Base-by-base conservation (phyloP, 257 asterid genomes). In the Ajuga chamaepitys region DNA sequence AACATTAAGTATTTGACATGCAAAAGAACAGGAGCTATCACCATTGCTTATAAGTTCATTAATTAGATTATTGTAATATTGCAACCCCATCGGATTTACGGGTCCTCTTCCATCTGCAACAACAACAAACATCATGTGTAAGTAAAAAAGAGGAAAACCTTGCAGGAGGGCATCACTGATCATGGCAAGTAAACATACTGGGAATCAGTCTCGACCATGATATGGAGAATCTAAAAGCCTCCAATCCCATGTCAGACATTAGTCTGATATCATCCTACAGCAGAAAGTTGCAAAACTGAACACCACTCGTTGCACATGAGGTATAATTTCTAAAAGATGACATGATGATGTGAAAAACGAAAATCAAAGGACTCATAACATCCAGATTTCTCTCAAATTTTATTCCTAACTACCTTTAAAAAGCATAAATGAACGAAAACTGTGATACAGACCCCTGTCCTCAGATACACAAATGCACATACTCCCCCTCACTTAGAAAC, bases 191-290 rank as follows among this genome's bases (percentile, higher is more conserved):
- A 50, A 37, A 32, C 79, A 58, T 76, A 76, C 82, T 68, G 2
- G 85, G 80, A 58, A 80, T 70, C 17, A 76, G 70, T 62, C 85
- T 76, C 13, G 82, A 77, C 80, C 82, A 80, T 2, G 85, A 77
- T 66, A 74, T 70, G 66, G 82, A 74, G 40, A 74, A 51, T 67
- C 80, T 53, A 20, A 67, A 74, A 7, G 80, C 80, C 47, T 74
- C 82, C 73, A 80, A 60, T 35, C 77, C 77, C 44, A 44, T 71
- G 12, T 74, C 80, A 13, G 34, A 61, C 80, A 80, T 73, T 58
- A 80, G 66, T 66, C 47, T 67, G 34, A 80, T 20, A 67, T 80
- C 82, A 7, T 67, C 80, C 85, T 76, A 75, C 37, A 73, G 53
- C 13, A 32, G 2, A 30, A 17, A 9, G 8, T 61, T 58, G 9